These are phyloP conservation scores for Zhuliangozyma blackwelliae DNA, from an alignment of 1,139 yeast species.

Conservation along the genomic window DNA sequence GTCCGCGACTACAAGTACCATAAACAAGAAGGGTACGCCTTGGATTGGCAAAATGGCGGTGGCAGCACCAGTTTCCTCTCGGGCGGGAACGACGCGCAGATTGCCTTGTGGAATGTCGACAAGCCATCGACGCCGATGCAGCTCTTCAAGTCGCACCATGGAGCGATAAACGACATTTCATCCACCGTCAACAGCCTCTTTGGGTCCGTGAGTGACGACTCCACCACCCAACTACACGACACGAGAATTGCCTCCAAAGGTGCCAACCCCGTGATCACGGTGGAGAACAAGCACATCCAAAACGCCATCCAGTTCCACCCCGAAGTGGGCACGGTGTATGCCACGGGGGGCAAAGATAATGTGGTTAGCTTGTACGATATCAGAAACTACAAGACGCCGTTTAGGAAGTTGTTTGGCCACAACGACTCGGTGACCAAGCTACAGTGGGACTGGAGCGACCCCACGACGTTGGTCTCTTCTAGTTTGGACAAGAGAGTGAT, in stretches of 20 bases:
- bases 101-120: conserved; percentile 66
- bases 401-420: conserved; percentile 50
- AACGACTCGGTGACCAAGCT: conserved; percentile 37
- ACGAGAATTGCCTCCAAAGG: conserved; percentile 34
- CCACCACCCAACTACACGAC: conserved; percentile 64
- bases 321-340: conserved; percentile 38
- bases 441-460: conserved; percentile 37
- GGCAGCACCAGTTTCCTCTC: conserved; percentile 47
- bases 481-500: conserved; percentile 48
- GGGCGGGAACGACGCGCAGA: conserved; percentile 62
- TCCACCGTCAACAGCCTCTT: conserved; percentile 51
- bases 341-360: conserved; percentile 54
- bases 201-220: conserved; percentile 74
- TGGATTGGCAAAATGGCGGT: conserved; percentile 51
- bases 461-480: conserved; percentile 40
- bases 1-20: conserved; percentile 52
- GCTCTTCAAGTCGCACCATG: conserved; percentile 42
- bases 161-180: conserved; percentile 54
- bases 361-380: conserved; percentile 48
- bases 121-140: conserved; percentile 41
- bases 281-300: conserved; percentile 42
- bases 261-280: conserved; percentile 39
- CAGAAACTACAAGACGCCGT: conserved; percentile 43
- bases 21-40: conserved; percentile 61
- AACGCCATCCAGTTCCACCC: conserved; percentile 51